These are phyloP conservation scores for Plectosphaerella plurivora DNA, from an alignment of 2,329 filamentous ascomycete genomes.

Conservation along the genomic window DNA sequence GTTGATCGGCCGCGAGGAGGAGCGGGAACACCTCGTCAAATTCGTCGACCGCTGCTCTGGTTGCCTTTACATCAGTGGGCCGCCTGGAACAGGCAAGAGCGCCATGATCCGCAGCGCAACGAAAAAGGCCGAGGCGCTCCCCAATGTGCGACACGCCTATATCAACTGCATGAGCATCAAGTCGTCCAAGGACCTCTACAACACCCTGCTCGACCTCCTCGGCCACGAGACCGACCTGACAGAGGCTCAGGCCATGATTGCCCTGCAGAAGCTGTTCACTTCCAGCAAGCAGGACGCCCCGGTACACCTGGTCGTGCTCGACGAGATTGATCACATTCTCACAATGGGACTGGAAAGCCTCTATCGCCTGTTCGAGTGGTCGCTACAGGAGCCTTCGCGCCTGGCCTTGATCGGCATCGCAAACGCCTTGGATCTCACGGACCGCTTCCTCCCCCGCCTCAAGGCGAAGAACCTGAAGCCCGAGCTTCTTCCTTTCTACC, in stretches of 20 bases:
- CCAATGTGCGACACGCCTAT: conserved; percentile 63
- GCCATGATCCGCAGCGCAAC: conserved; percentile 84
- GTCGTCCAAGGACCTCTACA: conserved; percentile 79
- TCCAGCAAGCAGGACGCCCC: conserved; percentile 50
- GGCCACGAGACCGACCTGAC: conserved; percentile 53
- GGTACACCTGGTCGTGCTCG: conserved; percentile 79
- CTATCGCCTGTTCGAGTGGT: conserved; percentile 96
- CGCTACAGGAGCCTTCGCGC: conserved; percentile 72
- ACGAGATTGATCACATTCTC: conserved; percentile 93
- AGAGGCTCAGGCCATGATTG: conserved; percentile 63
- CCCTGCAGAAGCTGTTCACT: conserved; percentile 68
- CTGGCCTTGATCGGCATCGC: conserved; percentile 89
- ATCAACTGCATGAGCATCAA: conserved; percentile 98
- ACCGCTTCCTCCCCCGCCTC: conserved; percentile 87
- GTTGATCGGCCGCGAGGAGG: conserved; percentile 72
- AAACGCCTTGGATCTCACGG: conserved; percentile 92
- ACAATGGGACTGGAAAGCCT: conserved; percentile 84
- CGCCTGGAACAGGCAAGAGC: conserved; percentile 94
- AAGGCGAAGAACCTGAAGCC: conserved; percentile 92
- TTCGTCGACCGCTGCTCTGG: conserved; percentile 71
- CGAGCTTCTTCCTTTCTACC: conserved; percentile 82
- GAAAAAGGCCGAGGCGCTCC: conserved; percentile 44
- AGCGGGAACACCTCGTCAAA: conserved; percentile 57
- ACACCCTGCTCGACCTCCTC: conserved; percentile 69
- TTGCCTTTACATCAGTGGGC: conserved; percentile 92